Base-by-base conservation (phyloP, 1,284 basidiomycete species). In the Sporisorium exsertum region DNA sequence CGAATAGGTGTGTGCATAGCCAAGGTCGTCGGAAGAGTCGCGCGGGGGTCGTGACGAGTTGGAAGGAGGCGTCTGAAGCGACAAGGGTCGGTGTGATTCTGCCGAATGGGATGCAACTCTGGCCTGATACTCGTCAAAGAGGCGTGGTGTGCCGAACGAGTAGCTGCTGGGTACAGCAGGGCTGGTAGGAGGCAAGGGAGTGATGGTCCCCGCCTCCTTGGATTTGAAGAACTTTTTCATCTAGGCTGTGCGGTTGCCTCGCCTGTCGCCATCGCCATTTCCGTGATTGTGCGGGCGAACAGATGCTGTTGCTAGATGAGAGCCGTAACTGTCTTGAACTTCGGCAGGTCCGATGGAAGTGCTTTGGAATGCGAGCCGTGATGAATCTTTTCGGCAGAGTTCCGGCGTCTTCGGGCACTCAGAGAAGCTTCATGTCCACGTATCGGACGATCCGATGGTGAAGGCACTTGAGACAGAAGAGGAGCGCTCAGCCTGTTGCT, bases 161-260 rank as follows among this genome's bases (percentile, higher is more conserved):
- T 63, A 63, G 32, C 51, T 55, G 13, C 42, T 45, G 32, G 47
- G 47, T 29, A 27, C 47, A 32, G 63, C 46, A 8, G 67, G 59
- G 29, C 47, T 64, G 52, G 64, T 58, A 22, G 66, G 67, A 66
- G 72, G 72, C 66, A 75, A 49, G 46, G 72, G 72, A 51, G 66
- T 70, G 64, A 75, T 75, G 67, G 56, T 47, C 56, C 67, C 72
- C 13, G 72, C 72, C 67, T 70, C 72, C 67, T 70, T 75, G 29
- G 55, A 16, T 49, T 45, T 65, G 64, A 75, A 75, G 57, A 75
- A 70, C 60, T 65, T 69, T 50, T 75, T 75, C 72, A 75, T 75
- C 46, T 58, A 56, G 18, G 56, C n/a, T 54, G 26, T 50, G 45
- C 49, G n/a, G 43, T 16, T 53, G 40, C 7, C 9, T 43, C 5